Conservation (phyloP, 257 asterid genomes). For the Rehmannia glutinosa region DNA sequence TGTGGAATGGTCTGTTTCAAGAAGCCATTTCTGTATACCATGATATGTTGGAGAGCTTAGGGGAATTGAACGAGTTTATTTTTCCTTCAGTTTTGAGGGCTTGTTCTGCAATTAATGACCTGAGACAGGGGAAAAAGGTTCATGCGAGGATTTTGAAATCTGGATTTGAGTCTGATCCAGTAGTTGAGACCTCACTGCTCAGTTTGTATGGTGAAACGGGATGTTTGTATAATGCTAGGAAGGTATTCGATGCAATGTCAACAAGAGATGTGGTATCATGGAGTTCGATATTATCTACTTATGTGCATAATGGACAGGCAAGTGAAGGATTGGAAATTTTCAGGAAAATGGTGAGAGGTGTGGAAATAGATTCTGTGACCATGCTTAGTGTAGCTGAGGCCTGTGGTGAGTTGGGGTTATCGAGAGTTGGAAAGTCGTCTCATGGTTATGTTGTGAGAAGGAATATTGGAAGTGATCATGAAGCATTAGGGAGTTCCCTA, state of each 20-base stretch:
- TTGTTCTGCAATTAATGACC: slow-evolving; percentile 58
- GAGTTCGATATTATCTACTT: slow-evolving; percentile 63
- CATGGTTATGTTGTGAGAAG: slow-evolving; percentile 59
- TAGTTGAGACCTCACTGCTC: slow-evolving; percentile 63
- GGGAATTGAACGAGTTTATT: slow-evolving; percentile 40
- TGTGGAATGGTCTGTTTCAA: slow-evolving; percentile 58
- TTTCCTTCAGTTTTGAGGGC: slow-evolving; percentile 84
- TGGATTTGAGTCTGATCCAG: slow-evolving; percentile 60
- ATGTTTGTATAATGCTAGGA: slow-evolving; percentile 45
- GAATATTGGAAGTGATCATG: slow-evolving; percentile 35
- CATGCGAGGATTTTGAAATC: slow-evolving; percentile 64
- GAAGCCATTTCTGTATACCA: slow-evolving; percentile 58
- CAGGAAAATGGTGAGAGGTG: slow-evolving; percentile 45
- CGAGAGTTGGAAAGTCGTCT: slow-evolving; percentile 49
- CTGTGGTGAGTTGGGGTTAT: slow-evolving; percentile 64
- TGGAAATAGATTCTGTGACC: slow-evolving; percentile 65
- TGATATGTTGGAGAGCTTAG: slow-evolving; percentile 34
- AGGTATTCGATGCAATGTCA: slow-evolving; percentile 64
- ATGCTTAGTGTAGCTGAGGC: slow-evolving; percentile 74
- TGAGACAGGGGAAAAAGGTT: slow-evolving; percentile 48
- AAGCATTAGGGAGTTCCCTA: slow-evolving; percentile 58
- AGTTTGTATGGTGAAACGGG: slow-evolving; percentile 78
- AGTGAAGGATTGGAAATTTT: slow-evolving; percentile 55
- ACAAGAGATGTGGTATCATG: slow-evolving; percentile 62
- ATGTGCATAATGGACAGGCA: slow-evolving; percentile 41